Evolutionary conservation across 73 alveolate species (phyloP).

Genomic region (Loxodes magnus): DNA sequence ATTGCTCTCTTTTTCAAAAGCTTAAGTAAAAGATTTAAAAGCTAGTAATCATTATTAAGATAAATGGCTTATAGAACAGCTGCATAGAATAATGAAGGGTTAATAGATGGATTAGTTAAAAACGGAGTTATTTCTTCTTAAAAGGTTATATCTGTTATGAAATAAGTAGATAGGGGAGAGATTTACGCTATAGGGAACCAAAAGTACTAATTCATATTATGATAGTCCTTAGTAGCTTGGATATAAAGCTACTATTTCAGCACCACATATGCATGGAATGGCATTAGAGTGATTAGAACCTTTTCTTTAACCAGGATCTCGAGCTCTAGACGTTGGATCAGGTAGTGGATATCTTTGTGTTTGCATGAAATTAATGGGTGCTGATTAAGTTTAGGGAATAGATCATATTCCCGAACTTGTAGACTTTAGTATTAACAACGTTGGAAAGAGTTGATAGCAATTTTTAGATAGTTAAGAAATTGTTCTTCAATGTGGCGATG

Average conservation of each 20-base stretch:
- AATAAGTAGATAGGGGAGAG: too few relatives aligned
- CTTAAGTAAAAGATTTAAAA: too few relatives aligned
- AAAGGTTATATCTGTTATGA: too few relatives aligned
- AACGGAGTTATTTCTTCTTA: too few relatives aligned
- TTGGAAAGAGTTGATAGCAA: constrained; percentile 15
- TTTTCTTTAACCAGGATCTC: constrained; percentile 12
- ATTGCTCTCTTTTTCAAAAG: too few relatives aligned
- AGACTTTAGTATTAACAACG: constrained; percentile 16
- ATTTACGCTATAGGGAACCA: too few relatives aligned
- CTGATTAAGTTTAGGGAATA: constrained; percentile 35
- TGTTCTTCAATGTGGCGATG: constrained; percentile 39
- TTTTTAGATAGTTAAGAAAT: constrained; percentile 16
- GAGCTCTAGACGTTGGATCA: constrained; percentile 39
- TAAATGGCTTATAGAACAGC: too few relatives aligned
- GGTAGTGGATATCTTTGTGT: constrained; percentile 51
- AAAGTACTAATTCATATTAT: too few relatives aligned
- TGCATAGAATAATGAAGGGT: too few relatives aligned
- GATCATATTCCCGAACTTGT: constrained; percentile 36
- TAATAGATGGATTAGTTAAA: too few relatives aligned
- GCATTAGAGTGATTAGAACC: constrained; percentile 23
- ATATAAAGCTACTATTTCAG: constrained; percentile 36
- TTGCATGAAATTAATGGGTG: constrained; percentile 27
- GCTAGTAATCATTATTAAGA: too few relatives aligned
- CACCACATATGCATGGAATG: constrained; percentile 51
- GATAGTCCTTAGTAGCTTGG: constrained; percentile 36